These are phyloP conservation scores for Mrakia frigida DNA, from an alignment of 768 basidiomycete genomes.

Conservation along the genomic window DNA sequence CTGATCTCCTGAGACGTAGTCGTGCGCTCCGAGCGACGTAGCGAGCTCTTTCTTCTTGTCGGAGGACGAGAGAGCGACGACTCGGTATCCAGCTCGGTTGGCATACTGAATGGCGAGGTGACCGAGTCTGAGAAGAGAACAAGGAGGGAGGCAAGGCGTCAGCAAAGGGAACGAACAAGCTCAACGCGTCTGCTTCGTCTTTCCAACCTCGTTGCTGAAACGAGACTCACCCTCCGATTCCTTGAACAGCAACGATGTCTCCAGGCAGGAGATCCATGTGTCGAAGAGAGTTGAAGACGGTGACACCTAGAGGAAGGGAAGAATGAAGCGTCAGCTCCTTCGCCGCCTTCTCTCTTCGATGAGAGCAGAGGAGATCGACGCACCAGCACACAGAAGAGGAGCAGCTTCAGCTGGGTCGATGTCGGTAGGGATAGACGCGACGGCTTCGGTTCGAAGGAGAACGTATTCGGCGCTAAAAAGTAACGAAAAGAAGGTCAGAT, in stretches of 20 bases:
- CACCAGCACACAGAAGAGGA: constrained; percentile 43
- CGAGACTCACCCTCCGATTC: constrained; percentile 39
- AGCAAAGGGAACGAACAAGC: too few species aligned
- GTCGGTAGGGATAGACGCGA: constrained; percentile 27
- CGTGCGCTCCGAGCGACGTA: constrained; percentile 45
- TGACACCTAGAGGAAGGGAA: constrained; percentile 36
- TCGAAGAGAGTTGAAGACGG: constrained; percentile 41
- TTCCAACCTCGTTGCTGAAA: too few species aligned
- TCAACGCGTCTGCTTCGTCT: too few species aligned
- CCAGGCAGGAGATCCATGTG: constrained; percentile 42
- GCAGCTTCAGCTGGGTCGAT: constrained; percentile 32
- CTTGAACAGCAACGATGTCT: constrained; percentile 47
- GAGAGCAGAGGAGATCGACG: not conserved
- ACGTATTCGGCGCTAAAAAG: constrained; percentile 32
- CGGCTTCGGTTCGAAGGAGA: constrained; percentile 26
- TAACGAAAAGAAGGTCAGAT: not conserved
- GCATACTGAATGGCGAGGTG: constrained; percentile 46
- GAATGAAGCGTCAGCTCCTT: not conserved
- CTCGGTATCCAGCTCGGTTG: constrained; percentile 45
- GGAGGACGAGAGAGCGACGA: constrained; percentile 44
- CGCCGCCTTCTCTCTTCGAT: too few species aligned
- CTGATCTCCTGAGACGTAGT: constrained; percentile 45
- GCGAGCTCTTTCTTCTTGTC: constrained; percentile 44
- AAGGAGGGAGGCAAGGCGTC: not conserved
- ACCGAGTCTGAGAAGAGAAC: constrained; percentile 36